Percentiles rank a stretch among this genome's conserved stretches.
Conservation (phyloP, 2,329 filamentous ascomycete genomes). For the Xylogone sp. region DNA sequence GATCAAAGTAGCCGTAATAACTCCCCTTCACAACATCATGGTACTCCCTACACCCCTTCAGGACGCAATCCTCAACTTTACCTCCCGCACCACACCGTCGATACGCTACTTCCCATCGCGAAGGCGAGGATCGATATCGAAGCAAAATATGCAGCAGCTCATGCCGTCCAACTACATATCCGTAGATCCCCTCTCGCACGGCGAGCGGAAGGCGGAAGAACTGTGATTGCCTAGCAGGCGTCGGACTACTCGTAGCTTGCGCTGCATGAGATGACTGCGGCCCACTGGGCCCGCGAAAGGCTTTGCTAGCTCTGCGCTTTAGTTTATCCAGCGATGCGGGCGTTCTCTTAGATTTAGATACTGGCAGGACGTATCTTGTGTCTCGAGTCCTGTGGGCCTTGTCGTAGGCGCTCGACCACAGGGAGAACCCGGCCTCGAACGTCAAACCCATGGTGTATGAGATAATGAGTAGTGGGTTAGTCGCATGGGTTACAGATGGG, state of each 20-base stretch:
- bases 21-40: constrained; percentile 5
- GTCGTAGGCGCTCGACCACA: neutral
- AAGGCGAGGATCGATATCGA: constrained; percentile 2
- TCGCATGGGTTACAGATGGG: neutral
- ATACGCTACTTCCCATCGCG: constrained; percentile 1
- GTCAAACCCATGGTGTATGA: neutral
- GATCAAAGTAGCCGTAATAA: constrained; percentile 5
- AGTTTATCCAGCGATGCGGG: constrained; percentile 1
- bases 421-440: constrained; percentile 1
- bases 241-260: neutral
- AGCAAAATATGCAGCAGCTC: constrained; percentile 6
- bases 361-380: neutral
- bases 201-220: constrained; percentile 7
- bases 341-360: constrained; percentile 3
- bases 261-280: neutral
- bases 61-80: constrained; percentile 3
- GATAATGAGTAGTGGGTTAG: neutral
- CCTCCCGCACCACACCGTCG: constrained; percentile 5
- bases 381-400: constrained; percentile 2
- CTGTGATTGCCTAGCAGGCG: constrained; percentile 1
- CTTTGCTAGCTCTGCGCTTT: neutral
- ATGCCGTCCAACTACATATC: constrained; percentile 1
- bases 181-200: constrained; percentile 4
- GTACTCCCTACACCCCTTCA: constrained; percentile 5
- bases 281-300: neutral